These are phyloP conservation scores for Fusarium annulatum DNA, from an alignment of 2,329 filamentous ascomycete species.

Conservation along the genomic window DNA sequence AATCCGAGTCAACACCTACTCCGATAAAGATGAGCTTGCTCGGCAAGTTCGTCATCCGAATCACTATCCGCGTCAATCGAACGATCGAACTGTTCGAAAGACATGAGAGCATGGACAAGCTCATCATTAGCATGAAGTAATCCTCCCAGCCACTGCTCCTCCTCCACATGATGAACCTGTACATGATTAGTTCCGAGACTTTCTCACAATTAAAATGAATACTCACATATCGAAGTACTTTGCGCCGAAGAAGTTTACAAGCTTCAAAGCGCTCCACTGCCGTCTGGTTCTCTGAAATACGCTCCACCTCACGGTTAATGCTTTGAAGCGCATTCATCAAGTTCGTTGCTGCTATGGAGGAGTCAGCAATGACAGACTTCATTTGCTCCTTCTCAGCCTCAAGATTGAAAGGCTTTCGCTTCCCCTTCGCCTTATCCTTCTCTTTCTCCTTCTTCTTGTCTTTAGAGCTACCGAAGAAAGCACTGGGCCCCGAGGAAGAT, in stretches of 20 bases:
- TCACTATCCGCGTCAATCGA: slow-evolving; percentile 82
- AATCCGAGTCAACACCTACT: slow-evolving; percentile 55
- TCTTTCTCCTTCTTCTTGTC: slow-evolving; percentile 66
- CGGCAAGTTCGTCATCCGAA: slow-evolving; percentile 74
- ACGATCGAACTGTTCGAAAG: slow-evolving; percentile 91
- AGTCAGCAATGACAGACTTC: slow-evolving; percentile 87
- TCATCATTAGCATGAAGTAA: slow-evolving; percentile 95
- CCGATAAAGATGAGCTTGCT: slow-evolving; percentile 73
- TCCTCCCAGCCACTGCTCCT: slow-evolving; percentile 90
- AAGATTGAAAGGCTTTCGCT: slow-evolving; percentile 78
- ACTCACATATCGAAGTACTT: slow-evolving; percentile 83
- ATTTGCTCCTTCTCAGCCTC: slow-evolving; percentile 89
- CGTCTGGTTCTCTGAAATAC: slow-evolving; percentile 84
- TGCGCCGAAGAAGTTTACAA: slow-evolving; percentile 86
- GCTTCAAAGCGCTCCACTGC: slow-evolving; percentile 83
- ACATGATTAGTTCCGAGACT: slow-evolving; percentile 1
- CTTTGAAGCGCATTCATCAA: slow-evolving; percentile 86
- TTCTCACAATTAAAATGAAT: not conserved
- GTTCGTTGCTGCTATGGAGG: slow-evolving; percentile 91
- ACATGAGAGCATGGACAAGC: slow-evolving; percentile 92
- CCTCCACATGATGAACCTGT: slow-evolving; percentile 88
- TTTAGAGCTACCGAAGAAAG: slow-evolving; percentile 57
- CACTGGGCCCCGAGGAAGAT: slow-evolving; percentile 51
- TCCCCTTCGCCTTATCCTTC: slow-evolving; percentile 67
- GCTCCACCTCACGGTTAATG: slow-evolving; percentile 89